Conservation (phyloP, 2,329 filamentous ascomycete species). For the Cladosporium sp. region DNA sequence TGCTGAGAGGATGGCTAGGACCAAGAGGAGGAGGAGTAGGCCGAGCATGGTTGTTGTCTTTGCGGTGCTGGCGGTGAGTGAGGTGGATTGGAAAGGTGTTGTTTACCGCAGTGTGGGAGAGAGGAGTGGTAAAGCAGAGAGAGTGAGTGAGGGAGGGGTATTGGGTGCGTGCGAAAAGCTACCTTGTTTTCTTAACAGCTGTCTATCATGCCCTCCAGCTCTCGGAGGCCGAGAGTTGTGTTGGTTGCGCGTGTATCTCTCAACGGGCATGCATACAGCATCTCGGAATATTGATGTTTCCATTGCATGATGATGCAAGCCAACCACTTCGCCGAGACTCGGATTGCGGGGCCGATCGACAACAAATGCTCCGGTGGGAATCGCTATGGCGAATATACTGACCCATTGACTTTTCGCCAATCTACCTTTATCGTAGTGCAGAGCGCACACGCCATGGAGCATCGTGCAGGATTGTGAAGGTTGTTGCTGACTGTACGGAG, state of each 20-base stretch:
- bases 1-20: constrained; percentile 1
- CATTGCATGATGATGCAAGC: constrained; percentile 2
- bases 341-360: constrained; percentile 11
- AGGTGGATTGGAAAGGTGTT: not conserved
- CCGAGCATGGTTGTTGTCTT: constrained; percentile 3
- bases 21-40: constrained; percentile 3
- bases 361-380: not conserved
- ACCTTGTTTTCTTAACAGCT: constrained; percentile 1
- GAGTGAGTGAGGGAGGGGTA: not conserved
- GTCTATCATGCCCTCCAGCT: not conserved
- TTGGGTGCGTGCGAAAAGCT: not conserved
- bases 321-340: not conserved
- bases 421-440: not conserved
- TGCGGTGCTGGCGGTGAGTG: not conserved
- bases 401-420: not conserved
- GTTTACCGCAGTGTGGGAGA: not conserved
- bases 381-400: not conserved
- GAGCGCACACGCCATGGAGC: too few species aligned
- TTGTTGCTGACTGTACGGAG: not conserved
- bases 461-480: not conserved
- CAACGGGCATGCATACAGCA: constrained; percentile 14
- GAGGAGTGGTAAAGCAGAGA: not conserved
- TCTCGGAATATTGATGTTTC: not conserved
- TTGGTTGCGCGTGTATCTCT: not conserved
- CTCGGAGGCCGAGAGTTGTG: not conserved